Evolutionary conservation across 352 stramenopile genomes (phyloP).

Genomic region (Globisporangium nodosum): DNA sequence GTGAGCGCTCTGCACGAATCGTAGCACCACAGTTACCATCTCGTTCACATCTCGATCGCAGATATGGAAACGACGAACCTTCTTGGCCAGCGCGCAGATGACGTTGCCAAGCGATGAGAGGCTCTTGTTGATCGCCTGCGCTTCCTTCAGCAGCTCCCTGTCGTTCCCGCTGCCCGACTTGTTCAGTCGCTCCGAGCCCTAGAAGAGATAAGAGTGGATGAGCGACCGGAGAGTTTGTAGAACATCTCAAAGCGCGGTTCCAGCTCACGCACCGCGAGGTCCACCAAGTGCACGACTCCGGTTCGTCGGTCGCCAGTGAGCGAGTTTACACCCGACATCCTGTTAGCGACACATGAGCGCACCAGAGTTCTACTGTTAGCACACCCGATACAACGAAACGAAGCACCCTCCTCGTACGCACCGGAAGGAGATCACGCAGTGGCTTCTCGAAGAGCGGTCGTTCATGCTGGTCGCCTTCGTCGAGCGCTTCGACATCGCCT

Average conservation of each 20-base stretch:
- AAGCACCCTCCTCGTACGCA: slow-evolving; percentile 11
- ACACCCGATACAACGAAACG: neutral
- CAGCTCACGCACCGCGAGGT: slow-evolving; percentile 53
- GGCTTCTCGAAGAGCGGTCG: slow-evolving; percentile 74
- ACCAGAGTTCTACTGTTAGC: neutral
- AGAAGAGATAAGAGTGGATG: neutral
- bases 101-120: slow-evolving; percentile 81
- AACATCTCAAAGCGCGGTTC: neutral
- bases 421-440: slow-evolving; percentile 84
- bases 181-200: slow-evolving; percentile 82
- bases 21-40: neutral
- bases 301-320: slow-evolving; percentile 48
- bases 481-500: slow-evolving; percentile 50
- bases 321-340: slow-evolving; percentile 55
- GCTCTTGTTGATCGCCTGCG: slow-evolving; percentile 86
- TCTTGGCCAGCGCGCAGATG: slow-evolving; percentile 76
- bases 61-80: slow-evolving; percentile 30
- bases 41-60: neutral
- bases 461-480: slow-evolving; percentile 87
- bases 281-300: slow-evolving; percentile 74
- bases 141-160: slow-evolving; percentile 78
- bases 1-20: slow-evolving; percentile 42
- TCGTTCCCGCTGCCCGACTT: slow-evolving; percentile 74
- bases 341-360: slow-evolving; percentile 11
- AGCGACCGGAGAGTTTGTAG: neutral